Conservation (phyloP, 805 yeast species). For the Yamadazyma akitaensis region DNA sequence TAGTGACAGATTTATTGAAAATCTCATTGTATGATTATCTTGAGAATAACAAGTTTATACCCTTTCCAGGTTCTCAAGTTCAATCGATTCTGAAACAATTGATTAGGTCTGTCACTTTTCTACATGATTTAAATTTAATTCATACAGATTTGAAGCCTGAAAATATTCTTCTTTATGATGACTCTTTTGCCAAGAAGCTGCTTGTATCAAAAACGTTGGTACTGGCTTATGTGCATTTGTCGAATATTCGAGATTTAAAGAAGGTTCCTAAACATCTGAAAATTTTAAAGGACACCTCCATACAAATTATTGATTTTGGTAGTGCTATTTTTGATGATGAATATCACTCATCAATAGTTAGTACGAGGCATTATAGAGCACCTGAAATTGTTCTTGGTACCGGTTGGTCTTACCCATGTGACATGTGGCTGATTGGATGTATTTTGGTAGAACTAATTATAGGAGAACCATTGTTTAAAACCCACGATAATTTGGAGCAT, state of each 20-base stretch:
- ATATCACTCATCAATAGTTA: conserved; percentile 86
- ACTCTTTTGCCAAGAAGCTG: conserved; percentile 39
- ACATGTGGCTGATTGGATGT: conserved; percentile 96
- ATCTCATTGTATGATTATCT: conserved; percentile 86
- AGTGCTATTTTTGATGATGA: conserved; percentile 92
- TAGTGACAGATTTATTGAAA: conserved; percentile 84
- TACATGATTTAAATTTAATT: conserved; percentile 85
- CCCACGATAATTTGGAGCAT: conserved; percentile 93
- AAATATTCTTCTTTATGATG: conserved; percentile 70
- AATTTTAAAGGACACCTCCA: conserved; percentile 70
- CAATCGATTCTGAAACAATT: conserved; percentile 86
- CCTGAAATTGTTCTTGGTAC: conserved; percentile 91
- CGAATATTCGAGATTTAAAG: conserved; percentile 14
- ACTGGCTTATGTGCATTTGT: conserved; percentile 28
- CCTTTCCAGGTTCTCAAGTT: conserved; percentile 94
- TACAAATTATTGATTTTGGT: conserved; percentile 95
- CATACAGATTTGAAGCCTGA: conserved; percentile 98
- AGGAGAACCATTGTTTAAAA: conserved; percentile 92
- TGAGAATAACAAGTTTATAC: conserved; percentile 75
- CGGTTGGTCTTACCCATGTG: conserved; percentile 98
- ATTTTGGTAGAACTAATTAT: conserved; percentile 85
- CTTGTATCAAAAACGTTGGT: conserved; percentile 31
- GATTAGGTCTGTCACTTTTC: conserved; percentile 76
- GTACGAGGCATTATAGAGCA: conserved; percentile 95
- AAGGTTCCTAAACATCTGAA: conserved; percentile 36